A percentile compares a stretch with the other conserved stretches of the same genome.
These are phyloP conservation scores for Lobosporangium transversale DNA, from an alignment of 192 early-diverging fungal genomes.

Conservation along the genomic window DNA sequence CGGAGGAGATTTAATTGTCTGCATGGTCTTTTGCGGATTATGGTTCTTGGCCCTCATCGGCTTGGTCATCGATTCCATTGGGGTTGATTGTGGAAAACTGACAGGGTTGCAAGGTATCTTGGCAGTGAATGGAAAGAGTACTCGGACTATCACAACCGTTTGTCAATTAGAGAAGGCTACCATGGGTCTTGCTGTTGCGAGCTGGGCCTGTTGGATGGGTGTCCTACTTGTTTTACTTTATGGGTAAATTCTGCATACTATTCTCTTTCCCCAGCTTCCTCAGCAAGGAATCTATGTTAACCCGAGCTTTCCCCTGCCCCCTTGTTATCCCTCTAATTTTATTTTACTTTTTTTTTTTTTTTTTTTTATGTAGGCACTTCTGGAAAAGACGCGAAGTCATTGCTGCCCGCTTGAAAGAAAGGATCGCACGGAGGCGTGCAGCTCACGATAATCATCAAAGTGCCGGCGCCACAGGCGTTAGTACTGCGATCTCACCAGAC, in stretches of 20 bases:
- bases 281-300: no score
- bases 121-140: constrained; percentile 4
- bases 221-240: constrained; percentile 42
- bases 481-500: constrained; percentile 22
- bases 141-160: constrained; percentile 13
- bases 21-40: constrained; percentile 45
- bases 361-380: constrained; percentile 32
- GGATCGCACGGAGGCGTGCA: constrained; percentile 19
- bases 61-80: constrained; percentile 34
- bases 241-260: constrained; percentile 14
- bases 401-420: constrained; percentile 20
- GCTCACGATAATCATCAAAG: no score
- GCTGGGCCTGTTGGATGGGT: constrained; percentile 52
- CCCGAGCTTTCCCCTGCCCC: not conserved
- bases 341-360: constrained; percentile 12
- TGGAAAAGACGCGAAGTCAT: constrained; percentile 47
- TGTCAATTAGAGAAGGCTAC: constrained; percentile 45
- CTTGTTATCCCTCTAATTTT: not conserved
- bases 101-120: constrained; percentile 25
- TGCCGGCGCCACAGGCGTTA: constrained; percentile 9
- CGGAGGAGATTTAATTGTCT: constrained; percentile 44
- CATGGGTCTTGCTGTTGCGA: constrained; percentile 26
- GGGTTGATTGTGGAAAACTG: constrained; percentile 35
- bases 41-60: constrained; percentile 45
- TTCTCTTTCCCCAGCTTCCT: not conserved